phyloP scores from a whole-genome alignment of 352 stramenopile species.

The Halophytophthora polymorphica region DNA sequence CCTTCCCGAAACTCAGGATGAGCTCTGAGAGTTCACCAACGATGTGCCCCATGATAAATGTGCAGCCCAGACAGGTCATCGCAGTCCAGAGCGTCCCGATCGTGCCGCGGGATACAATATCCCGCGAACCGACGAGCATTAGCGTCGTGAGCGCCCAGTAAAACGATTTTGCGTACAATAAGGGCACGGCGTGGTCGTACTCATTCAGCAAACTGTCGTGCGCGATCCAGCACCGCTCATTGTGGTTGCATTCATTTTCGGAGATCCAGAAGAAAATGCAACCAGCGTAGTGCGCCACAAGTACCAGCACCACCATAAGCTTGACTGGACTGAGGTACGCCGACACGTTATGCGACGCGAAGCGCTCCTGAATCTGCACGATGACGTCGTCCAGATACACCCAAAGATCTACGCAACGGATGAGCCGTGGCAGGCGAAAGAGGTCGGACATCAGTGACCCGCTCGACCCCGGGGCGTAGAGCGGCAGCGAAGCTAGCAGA shows the following conservation, averaged over 20 bases:
- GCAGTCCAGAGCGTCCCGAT: conserved; percentile 56
- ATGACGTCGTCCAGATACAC: conserved; percentile 61
- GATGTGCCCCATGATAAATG: conserved; percentile 75
- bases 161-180: conserved; percentile 63
- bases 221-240: conserved; percentile 51
- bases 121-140: conserved; percentile 51
- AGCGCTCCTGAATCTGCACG: conserved; percentile 63
- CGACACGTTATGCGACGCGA: conserved; percentile 63
- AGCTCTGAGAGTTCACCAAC: conserved; percentile 71
- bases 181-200: conserved; percentile 44
- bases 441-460: conserved; percentile 31
- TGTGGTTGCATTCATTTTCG: conserved; percentile 42
- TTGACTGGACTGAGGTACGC: conserved; percentile 68
- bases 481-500: conserved; percentile 46
- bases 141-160: conserved; percentile 76
- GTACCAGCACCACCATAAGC: conserved; percentile 63
- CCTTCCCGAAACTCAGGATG: conserved; percentile 72
- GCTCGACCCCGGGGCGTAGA: conserved; percentile 33
- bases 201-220: conserved; percentile 58
- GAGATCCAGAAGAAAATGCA: conserved; percentile 76
- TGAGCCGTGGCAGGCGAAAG: conserved; percentile 51
- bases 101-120: conserved; percentile 43
- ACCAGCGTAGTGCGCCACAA: conserved; percentile 56
- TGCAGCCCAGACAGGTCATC: conserved; percentile 57
- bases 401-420: conserved; percentile 53